Conservation (phyloP, 345 rosid genomes). For the Conringia planisiliqua region DNA sequence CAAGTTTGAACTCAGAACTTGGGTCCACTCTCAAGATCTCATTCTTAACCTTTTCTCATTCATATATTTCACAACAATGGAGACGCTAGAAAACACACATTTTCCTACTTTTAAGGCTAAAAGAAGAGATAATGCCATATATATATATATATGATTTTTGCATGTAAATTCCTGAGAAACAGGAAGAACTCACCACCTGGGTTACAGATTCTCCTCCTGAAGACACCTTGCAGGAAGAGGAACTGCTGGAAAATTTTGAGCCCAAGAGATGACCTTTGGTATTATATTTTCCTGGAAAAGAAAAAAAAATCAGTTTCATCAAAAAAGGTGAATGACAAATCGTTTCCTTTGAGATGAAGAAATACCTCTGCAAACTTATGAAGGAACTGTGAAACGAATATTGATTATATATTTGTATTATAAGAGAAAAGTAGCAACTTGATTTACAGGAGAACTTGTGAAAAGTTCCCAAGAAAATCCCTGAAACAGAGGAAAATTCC, state of each 20-base stretch:
- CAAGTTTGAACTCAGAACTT: not conserved
- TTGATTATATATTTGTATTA: not conserved
- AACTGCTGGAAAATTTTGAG: not conserved
- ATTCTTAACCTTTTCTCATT: not conserved
- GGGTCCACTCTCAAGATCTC: slow-evolving; percentile 21
- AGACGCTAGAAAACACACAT: not conserved
- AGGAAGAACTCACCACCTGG: slow-evolving; percentile 21
- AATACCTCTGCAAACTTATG: slow-evolving; percentile 29
- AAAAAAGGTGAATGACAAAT: slow-evolving; percentile 1
- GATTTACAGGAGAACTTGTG: slow-evolving; percentile 7
- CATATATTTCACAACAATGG: not conserved
- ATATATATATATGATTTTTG: not conserved
- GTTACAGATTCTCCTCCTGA: slow-evolving; percentile 5
- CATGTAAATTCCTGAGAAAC: slow-evolving; percentile 23
- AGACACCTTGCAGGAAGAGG: slow-evolving; percentile 23
- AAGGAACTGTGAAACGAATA: slow-evolving; percentile 28
- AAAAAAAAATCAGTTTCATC: not conserved
- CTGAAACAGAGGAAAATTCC: slow-evolving; percentile 5
- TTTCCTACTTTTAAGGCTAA: not conserved
- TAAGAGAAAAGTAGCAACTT: slow-evolving; percentile 11
- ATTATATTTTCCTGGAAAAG: not conserved
- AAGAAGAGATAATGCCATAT: not conserved
- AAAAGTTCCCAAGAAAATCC: slow-evolving; percentile 18
- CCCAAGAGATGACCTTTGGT: not conserved
- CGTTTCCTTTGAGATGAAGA: slow-evolving; percentile 37